Percentiles rank a stretch among this genome's conserved stretches.
Evolutionary conservation across 2,329 filamentous ascomycete genomes (phyloP).

Genomic region (Fusarium subtropicale): DNA sequence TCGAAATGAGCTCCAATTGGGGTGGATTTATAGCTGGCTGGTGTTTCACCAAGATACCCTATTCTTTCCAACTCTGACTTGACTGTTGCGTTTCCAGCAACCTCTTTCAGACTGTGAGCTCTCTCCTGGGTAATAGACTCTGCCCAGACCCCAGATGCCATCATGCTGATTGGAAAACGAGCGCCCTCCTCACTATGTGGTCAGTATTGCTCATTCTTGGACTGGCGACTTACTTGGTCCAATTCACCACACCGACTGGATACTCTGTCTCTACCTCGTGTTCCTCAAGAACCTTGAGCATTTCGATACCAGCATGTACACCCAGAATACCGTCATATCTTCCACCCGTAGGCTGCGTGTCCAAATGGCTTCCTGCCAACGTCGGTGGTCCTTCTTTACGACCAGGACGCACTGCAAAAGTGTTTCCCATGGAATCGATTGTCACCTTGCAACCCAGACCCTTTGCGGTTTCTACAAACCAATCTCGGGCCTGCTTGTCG

Average conservation of each 20-base stretch:
- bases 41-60: conserved; percentile 71
- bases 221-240: conserved; percentile 69
- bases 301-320: conserved; percentile 78
- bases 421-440: conserved; percentile 83
- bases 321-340: conserved; percentile 83
- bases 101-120: conserved; percentile 73
- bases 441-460: conserved; percentile 74
- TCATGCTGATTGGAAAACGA: conserved; percentile 80
- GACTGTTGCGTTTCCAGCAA: conserved; percentile 50
- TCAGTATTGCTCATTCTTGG: background rate
- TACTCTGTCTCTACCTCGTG: conserved; percentile 75
- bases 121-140: conserved; percentile 70
- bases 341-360: conserved; percentile 73
- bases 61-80: conserved; percentile 72
- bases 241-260: conserved; percentile 80
- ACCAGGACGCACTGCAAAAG: conserved; percentile 78
- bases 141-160: conserved; percentile 81
- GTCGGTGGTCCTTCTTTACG: conserved; percentile 70
- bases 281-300: conserved; percentile 75
- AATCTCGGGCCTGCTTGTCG: conserved; percentile 78
- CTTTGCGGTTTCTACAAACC: conserved; percentile 75
- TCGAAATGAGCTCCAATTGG: conserved; percentile 84
- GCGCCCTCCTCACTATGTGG: conserved; percentile 78
- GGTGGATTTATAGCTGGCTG: conserved; percentile 36
- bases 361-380: conserved; percentile 76